Evolutionary conservation across 345 rosid species (phyloP).

Genomic region (Salix koriyanagi): DNA sequence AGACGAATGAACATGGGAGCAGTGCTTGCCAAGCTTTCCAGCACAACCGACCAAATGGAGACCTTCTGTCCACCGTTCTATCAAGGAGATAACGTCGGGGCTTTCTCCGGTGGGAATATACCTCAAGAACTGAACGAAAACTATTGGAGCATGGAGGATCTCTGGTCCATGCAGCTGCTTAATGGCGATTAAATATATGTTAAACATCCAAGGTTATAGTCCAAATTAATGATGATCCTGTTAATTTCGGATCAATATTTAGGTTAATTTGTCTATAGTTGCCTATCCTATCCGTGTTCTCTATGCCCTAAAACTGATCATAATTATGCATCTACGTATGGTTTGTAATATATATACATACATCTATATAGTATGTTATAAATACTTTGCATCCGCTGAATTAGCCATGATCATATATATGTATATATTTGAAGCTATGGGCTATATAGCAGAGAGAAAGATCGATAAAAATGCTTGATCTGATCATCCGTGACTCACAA

Average conservation of each 20-base stretch:
- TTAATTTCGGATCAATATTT: too few relatives aligned
- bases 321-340: not conserved
- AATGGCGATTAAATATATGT: conserved; percentile 27
- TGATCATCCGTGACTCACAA: not conserved
- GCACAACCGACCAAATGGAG: conserved; percentile 34
- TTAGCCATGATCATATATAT: too few relatives aligned
- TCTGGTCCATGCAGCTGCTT: conserved; percentile 74
- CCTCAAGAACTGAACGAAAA: conserved; percentile 44
- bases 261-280: not conserved
- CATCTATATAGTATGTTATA: not conserved
- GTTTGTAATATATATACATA: not conserved
- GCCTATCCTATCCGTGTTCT: not conserved
- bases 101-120: conserved; percentile 12
- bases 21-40: conserved; percentile 38
- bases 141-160: conserved; percentile 81
- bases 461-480: not conserved
- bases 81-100: conserved; percentile 13
- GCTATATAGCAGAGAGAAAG: not conserved
- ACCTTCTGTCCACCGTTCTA: conserved; percentile 45
- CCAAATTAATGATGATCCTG: not conserved
- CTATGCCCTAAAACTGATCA: not conserved
- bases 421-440: too few relatives aligned
- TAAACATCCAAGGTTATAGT: not conserved
- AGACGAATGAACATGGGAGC: conserved; percentile 35
- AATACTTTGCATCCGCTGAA: not conserved